These are phyloP conservation scores for Paragyromitra xinjiangensis DNA, from an alignment of 495 filamentous ascomycete species.

Conservation along the genomic window DNA sequence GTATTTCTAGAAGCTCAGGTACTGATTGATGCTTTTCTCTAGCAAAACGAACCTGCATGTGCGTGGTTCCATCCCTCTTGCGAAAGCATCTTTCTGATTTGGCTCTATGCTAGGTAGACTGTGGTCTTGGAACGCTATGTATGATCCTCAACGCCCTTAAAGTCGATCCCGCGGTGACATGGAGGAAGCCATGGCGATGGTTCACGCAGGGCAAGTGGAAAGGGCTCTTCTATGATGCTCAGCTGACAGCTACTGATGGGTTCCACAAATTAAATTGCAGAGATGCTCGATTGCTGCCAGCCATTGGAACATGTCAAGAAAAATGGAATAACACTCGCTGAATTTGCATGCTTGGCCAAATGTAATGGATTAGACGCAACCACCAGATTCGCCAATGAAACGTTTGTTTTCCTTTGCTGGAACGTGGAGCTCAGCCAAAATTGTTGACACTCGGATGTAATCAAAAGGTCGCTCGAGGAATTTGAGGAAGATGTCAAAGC, in stretches of 20 bases:
- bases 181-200: constrained; percentile 57
- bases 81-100: neutral
- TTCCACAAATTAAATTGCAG: constrained; percentile 26
- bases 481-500: constrained; percentile 51
- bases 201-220: constrained; percentile 47
- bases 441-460: constrained; percentile 2
- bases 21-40: constrained; percentile 18
- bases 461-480: constrained; percentile 49
- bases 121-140: constrained; percentile 56
- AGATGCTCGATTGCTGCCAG: constrained; percentile 57
- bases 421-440: neutral
- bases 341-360: constrained; percentile 55
- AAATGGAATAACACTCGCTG: constrained; percentile 54
- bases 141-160: constrained; percentile 58
- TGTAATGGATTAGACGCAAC: constrained; percentile 56
- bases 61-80: constrained; percentile 2
- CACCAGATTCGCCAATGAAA: constrained; percentile 53
- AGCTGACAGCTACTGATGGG: constrained; percentile 3
- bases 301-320: constrained; percentile 53
- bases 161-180: constrained; percentile 53
- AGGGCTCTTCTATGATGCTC: neutral
- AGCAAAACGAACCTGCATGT: constrained; percentile 57
- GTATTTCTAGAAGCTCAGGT: neutral
- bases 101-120: constrained; percentile 39
- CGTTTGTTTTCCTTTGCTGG: constrained; percentile 29